Percentiles rank a stretch among this genome's conserved stretches.
phyloP scores from a whole-genome alignment of 139 green algal species.

The Chlamydomonas schloesseri region DNA sequence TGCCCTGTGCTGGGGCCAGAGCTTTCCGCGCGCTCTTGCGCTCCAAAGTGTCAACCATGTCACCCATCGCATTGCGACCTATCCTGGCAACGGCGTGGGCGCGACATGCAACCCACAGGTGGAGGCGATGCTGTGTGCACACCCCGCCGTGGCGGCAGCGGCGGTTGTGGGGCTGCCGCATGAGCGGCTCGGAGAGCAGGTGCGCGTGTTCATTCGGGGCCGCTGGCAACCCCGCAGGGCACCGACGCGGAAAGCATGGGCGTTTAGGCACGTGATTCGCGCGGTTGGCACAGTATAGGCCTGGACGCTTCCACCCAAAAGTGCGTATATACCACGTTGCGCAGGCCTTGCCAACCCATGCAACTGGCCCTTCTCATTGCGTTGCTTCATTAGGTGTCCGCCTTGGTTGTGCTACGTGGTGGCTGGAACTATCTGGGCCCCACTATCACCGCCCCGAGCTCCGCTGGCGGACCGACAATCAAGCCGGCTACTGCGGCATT shows the following conservation, averaged over 20 bases:
- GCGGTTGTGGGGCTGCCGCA: constrained; percentile 88
- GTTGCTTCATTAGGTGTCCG: constrained; percentile 47
- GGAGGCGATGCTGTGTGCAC: constrained; percentile 64
- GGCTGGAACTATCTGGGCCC: constrained; percentile 61
- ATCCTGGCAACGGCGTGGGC: no score
- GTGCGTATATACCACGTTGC: no score
- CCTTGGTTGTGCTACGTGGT: constrained; percentile 66
- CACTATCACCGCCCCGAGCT: neutral
- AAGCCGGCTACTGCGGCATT: neutral
- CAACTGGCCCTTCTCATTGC: neutral
- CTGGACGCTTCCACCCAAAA: no score
- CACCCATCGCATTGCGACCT: no score
- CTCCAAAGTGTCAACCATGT: no score
- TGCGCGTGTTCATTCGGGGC: constrained; percentile 22
- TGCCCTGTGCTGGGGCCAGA: no score
- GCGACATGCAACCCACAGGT: constrained; percentile 46
- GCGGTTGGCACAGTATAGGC: no score
- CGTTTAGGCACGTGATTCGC: no score
- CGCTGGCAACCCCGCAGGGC: no score
- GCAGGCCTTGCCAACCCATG: no score
- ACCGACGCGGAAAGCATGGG: no score
- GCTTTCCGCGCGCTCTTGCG: no score
- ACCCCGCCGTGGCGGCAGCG: constrained; percentile 73
- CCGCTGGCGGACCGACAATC: neutral
- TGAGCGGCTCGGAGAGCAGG: constrained; percentile 79